These are phyloP conservation scores for Hypoxylon sp. DNA, from an alignment of 2,329 filamentous ascomycete genomes.

Conservation along the genomic window DNA sequence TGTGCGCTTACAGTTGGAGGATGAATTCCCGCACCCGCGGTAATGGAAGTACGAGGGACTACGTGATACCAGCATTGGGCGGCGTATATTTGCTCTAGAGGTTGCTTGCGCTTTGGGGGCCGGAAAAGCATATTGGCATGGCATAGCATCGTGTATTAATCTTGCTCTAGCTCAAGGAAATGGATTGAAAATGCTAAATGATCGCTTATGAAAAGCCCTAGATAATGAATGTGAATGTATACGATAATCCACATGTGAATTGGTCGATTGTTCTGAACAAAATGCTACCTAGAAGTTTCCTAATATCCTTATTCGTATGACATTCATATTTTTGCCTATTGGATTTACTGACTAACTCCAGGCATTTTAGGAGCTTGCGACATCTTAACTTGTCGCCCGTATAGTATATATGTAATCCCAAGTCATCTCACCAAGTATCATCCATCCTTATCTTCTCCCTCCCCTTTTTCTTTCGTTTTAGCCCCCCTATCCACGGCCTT, in stretches of 20 bases:
- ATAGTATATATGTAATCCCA: not conserved
- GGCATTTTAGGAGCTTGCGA: not conserved
- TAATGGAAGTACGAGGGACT: constrained; percentile 27
- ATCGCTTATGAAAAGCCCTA: not conserved
- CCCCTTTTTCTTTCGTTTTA: constrained; percentile 43
- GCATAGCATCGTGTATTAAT: constrained; percentile 1
- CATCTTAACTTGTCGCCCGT: not conserved
- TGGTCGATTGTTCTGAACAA: not conserved
- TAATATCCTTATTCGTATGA: not conserved
- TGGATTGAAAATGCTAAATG: not conserved
- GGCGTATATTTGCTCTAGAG: constrained; percentile 45
- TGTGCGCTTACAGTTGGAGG: constrained; percentile 88
- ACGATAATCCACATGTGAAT: not conserved
- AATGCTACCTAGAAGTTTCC: not conserved
- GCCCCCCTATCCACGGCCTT: constrained; percentile 54
- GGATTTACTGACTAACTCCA: not conserved
- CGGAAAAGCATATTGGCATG: constrained; percentile 38
- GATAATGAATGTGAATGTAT: not conserved
- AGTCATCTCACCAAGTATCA: constrained; percentile 3
- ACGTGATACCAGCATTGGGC: constrained; percentile 41
- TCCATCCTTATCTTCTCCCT: constrained; percentile 15
- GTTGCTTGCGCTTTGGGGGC: constrained; percentile 24
- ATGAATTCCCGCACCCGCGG: constrained; percentile 85
- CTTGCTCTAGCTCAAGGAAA: constrained; percentile 10
- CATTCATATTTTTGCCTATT: constrained; percentile 3